phyloP scores from a whole-genome alignment of 2,329 filamentous ascomycete genomes.

The Neonectria neomacrospora region DNA sequence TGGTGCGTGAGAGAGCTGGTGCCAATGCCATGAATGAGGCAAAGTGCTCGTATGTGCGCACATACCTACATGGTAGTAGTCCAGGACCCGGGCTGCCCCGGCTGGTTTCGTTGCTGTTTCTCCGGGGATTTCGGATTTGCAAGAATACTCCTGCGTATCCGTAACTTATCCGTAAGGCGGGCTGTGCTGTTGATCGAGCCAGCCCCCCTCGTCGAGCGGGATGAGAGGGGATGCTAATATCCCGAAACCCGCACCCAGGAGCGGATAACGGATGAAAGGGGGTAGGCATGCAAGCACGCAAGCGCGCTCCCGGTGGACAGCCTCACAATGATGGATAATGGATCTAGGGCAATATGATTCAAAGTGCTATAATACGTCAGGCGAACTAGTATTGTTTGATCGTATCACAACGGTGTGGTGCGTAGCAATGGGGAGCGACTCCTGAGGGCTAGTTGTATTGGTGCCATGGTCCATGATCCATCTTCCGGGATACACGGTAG shows the following conservation, averaged over 20 bases:
- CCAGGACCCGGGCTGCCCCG: not conserved
- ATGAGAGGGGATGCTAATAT: not conserved
- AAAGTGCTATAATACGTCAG: slow-evolving; percentile 11
- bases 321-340: slow-evolving; percentile 5
- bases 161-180: not conserved
- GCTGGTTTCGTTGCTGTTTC: slow-evolving; percentile 10
- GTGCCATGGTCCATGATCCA: not conserved
- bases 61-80: no score
- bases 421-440: not conserved
- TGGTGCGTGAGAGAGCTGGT: slow-evolving; percentile 20
- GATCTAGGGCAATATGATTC: not conserved
- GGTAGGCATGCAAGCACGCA: not conserved
- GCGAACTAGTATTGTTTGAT: slow-evolving; percentile 1
- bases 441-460: not conserved
- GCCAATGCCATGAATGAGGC: slow-evolving; percentile 5
- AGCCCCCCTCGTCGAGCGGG: not conserved
- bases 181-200: not conserved
- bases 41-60: not conserved
- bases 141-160: not conserved
- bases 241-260: not conserved
- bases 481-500: not conserved
- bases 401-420: not conserved
- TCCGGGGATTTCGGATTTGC: slow-evolving; percentile 1
- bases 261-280: slow-evolving; percentile 7
- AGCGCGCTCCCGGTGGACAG: not conserved